Evolutionary conservation across 495 filamentous ascomycete genomes (phyloP).

Genomic region (Daldinia loculata): DNA sequence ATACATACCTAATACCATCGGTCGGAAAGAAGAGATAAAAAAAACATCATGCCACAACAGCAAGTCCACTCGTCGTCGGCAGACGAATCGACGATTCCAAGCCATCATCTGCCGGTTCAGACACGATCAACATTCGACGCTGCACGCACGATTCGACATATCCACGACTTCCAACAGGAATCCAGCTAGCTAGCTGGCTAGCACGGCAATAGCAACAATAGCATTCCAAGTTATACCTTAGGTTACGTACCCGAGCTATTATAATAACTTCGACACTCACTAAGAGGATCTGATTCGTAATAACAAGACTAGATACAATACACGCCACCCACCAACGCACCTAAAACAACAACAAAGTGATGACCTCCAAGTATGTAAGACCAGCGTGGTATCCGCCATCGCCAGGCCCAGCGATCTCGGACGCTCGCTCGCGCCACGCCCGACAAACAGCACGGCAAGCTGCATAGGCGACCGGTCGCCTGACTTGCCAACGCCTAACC

Average conservation of each 20-base stretch:
- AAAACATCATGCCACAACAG: neutral
- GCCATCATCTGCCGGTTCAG: conserved; percentile 12
- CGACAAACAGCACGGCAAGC: conserved; percentile 37
- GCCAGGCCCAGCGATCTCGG: conserved; percentile 37
- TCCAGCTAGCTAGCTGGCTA: no score
- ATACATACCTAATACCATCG: neutral
- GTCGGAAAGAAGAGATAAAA: neutral
- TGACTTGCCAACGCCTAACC: conserved; percentile 28
- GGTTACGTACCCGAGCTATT: neutral
- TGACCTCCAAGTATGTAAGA: conserved; percentile 36
- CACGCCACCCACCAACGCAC: conserved; percentile 1
- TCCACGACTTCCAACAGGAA: neutral
- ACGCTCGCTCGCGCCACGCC: conserved; percentile 26
- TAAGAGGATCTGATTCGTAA: no score
- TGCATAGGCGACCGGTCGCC: conserved; percentile 35
- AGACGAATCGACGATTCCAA: neutral
- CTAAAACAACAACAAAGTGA: conserved; percentile 16
- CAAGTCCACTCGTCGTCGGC: conserved; percentile 7
- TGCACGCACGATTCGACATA: neutral
- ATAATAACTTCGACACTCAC: neutral
- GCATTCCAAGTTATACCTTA: neutral
- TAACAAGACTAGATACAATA: neutral
- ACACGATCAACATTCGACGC: conserved; percentile 7
- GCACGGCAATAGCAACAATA: neutral
- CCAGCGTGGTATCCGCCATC: conserved; percentile 26